A percentile compares a stretch with the other conserved stretches of the same genome.
phyloP scores from a whole-genome alignment of 805 yeast genomes.

The Zygosaccharomyces bisporus region DNA sequence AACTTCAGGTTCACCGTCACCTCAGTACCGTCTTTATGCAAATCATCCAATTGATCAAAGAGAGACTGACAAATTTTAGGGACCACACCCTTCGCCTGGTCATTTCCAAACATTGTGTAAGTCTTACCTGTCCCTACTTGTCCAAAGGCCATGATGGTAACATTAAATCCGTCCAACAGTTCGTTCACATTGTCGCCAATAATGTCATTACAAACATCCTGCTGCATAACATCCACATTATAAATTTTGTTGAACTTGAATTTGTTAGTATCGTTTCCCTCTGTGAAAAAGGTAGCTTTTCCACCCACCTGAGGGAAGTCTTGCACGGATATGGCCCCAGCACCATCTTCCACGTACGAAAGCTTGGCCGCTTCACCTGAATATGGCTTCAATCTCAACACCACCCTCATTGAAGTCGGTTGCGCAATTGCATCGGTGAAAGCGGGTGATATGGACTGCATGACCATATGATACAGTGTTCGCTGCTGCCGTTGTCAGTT shows the following conservation, averaged over 20 bases:
- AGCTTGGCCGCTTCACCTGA: conserved; percentile 6
- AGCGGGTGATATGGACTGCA: background rate
- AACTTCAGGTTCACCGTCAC: conserved; percentile 66
- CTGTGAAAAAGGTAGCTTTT: background rate
- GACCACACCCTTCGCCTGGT: conserved; percentile 55
- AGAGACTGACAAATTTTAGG: conserved; percentile 68
- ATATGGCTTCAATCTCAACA: conserved; percentile 10
- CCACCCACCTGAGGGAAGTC: conserved; percentile 4
- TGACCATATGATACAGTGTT: background rate
- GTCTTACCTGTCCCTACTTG: conserved; percentile 79
- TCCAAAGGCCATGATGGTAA: conserved; percentile 75
- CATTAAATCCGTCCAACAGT: conserved; percentile 57
- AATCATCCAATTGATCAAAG: conserved; percentile 49
- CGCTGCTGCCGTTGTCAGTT: background rate
- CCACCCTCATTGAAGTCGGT: conserved; percentile 7
- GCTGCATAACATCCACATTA: conserved; percentile 12
- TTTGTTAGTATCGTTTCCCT: conserved; percentile 37
- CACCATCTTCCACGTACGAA: conserved; percentile 10
- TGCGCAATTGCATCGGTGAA: conserved; percentile 1
- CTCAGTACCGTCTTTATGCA: conserved; percentile 45
- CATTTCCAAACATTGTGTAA: conserved; percentile 67
- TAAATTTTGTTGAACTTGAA: conserved; percentile 54
- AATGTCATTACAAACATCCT: conserved; percentile 5
- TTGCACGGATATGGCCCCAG: conserved; percentile 5
- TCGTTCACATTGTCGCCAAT: conserved; percentile 9